A percentile compares a stretch with the other conserved stretches of the same genome.
These are phyloP conservation scores for Serendipita sp. DNA, from an alignment of 1,284 basidiomycete genomes.

Conservation along the genomic window DNA sequence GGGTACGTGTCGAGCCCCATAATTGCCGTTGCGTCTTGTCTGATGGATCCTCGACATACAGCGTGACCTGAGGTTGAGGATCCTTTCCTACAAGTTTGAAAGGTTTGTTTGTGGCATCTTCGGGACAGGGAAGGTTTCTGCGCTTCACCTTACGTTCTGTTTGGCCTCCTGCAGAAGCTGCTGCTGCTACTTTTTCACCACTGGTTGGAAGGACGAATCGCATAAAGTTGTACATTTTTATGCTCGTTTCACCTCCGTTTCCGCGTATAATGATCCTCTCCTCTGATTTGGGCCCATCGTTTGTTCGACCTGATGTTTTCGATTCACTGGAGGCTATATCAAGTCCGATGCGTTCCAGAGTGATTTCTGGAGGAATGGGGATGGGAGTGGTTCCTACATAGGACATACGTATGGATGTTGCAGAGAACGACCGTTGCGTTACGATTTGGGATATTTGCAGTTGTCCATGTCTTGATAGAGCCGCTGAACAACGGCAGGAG, in stretches of 20 bases:
- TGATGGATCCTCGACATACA: constrained; percentile 59
- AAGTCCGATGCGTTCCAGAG: constrained; percentile 29
- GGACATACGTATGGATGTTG: constrained; percentile 24
- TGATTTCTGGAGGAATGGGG: constrained; percentile 50
- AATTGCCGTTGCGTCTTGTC: constrained; percentile 69
- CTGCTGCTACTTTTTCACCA: background rate
- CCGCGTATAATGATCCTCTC: background rate
- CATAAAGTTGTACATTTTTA: constrained; percentile 4
- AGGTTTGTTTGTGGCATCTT: constrained; percentile 5
- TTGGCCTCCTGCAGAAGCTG: constrained; percentile 5
- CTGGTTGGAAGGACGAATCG: background rate
- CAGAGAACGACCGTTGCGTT: background rate
- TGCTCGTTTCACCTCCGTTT: background rate
- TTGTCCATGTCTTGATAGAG: background rate
- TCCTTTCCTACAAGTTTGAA: constrained; percentile 5
- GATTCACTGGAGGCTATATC: background rate
- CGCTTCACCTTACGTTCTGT: background rate
- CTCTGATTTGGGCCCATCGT: background rate
- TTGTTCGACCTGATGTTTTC: background rate
- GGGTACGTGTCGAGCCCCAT: constrained; percentile 87
- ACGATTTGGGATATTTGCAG: background rate
- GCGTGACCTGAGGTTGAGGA: constrained; percentile 14
- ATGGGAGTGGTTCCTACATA: constrained; percentile 78
- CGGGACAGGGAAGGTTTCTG: constrained; percentile 7
- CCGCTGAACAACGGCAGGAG: background rate